Conservation (phyloP, 208 protist species). For the Leptomonas pyrrhocoris region DNA sequence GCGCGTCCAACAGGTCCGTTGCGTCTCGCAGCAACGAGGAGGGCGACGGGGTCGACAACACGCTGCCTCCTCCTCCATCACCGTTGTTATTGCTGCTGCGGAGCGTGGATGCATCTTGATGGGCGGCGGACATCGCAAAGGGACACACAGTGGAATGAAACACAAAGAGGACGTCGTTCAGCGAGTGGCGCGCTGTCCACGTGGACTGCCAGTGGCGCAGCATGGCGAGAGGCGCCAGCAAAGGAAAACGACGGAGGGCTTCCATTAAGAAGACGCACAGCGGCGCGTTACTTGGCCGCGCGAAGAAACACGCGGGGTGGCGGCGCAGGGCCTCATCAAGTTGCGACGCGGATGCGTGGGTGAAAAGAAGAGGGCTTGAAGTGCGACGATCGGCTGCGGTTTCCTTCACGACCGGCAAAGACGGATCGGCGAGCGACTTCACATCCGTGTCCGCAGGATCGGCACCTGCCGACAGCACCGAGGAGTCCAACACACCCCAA, state of each 20-base stretch:
- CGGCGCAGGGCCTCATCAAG: conserved; percentile 35
- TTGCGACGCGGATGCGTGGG: conserved; percentile 10
- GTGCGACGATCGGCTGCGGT: too few relatives aligned
- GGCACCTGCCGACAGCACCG: not conserved
- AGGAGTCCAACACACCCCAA: conserved; percentile 24
- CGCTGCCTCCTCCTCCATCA: too few relatives aligned
- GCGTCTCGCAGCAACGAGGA: conserved; percentile 24
- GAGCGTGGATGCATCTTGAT: not conserved
- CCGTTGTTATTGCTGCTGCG: too few relatives aligned
- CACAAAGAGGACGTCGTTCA: conserved; percentile 51
- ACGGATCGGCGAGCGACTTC: not conserved
- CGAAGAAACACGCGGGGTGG: conserved; percentile 56
- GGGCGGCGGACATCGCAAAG: conserved; percentile 23
- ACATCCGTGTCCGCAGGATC: too few relatives aligned
- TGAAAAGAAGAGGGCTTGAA: not conserved
- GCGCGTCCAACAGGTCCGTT: conserved; percentile 49
- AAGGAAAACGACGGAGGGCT: conserved; percentile 60
- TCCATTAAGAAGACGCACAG: conserved; percentile 72
- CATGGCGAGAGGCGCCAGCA: conserved; percentile 42
- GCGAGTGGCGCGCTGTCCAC: conserved; percentile 64
- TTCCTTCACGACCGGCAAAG: not conserved
- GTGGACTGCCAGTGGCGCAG: conserved; percentile 56
- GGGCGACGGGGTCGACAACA: not conserved
- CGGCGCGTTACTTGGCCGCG: conserved; percentile 61
- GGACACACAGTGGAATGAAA: conserved; percentile 62